Base-by-base conservation (phyloP, 305 asterid species). In the Fraxinus albicans region DNA sequence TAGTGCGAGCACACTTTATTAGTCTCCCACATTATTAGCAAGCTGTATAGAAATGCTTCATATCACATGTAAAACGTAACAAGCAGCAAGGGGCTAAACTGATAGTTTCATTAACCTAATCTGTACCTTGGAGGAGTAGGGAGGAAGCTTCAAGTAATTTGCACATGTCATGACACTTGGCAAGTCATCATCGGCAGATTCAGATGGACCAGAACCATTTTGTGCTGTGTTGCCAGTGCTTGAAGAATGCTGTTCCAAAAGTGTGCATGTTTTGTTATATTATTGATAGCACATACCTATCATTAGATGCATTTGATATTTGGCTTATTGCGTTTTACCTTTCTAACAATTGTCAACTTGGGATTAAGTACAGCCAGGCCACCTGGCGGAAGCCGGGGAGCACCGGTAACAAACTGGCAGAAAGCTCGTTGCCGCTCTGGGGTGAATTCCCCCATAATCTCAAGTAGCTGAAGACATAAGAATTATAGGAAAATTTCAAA, bases 111-210 rank as follows among this genome's bases (percentile, higher is more conserved):
- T 36, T 15, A 79, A 70, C 6, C 80, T 58, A 82, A 86, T 55
- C 78, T 17, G 12, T 89, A 91, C 99, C 99, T 97, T 97, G 40
- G 97, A 89, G 69, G 99, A 95, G 85, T 97, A 97, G 7, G 99
- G 97, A 60, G 99, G 99, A 86, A 97, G 99, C 90, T 97, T 97
- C 89, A 97, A 89, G 89, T 97, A 97, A 90, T 97, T 97, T 8
- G 99, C 99, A 89, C 99, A 97, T 33, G 99, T 97, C 99, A 95
- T 97, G 80, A 97, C 99, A 76, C 99, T 97, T 60, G 99, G 99
- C 79, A 97, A 90, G 89, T 97, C 99, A 27, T 93, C 97, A 77
- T 97, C 99, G 0, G 95, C 98, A 47, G 98, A 90, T 84, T 97
- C 99, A 8, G 92, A 90, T 77, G 90, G 86, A 82, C 93, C 97